Evolutionary conservation across 495 filamentous ascomycete genomes (phyloP), one percentile per base, ranked within the genome.

Genomic region (Aspergillus ostianus): DNA sequence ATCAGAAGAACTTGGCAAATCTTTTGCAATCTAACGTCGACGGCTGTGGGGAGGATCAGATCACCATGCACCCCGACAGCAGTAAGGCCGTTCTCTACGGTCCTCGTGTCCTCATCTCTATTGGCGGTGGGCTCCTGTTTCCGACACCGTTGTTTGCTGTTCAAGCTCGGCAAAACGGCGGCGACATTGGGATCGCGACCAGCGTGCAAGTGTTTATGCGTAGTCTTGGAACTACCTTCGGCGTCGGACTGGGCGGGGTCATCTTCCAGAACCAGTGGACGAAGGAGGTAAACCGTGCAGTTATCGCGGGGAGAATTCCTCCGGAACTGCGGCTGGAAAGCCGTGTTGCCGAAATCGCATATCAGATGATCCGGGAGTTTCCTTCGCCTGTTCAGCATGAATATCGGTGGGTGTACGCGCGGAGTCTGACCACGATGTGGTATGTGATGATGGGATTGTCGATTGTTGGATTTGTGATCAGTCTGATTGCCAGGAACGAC

Each of bases 361-460:
- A 41, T 17, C 12, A 41, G 36, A 41, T 15, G 36, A 41, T 41
- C 36, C 36, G 36, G 13, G 10, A 17, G 30, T 49, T 51, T 52
- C 47, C 48, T 4, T 27, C 47, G 5, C 2, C 56, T 2, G 48
- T 51, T 2, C 48, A 51, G 20, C 21, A 51, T 1, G 48, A 51
- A 18, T 51, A 51, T 51, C 48, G 48, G n/a, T 51, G 48, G 48
- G 48, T 51, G 48, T 51, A 51, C 26, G 48, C 48, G 48, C 48
- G 48, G 4, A 51, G 21, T 26, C 17, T 51, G n/a, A n/a, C n/a
- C 10, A 51, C 48, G 20, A 29, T 51, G 48, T 51, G 48, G 48
- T 51, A 29, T 23, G 48, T 51, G 20, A 51, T 51, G 48, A 51
- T 51, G 48, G 20, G 48, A 6, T n/a, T 51, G 48, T 51, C 48